phyloP scores from a whole-genome alignment of 192 early-diverging fungal genomes.

The Dissophora ornata region DNA sequence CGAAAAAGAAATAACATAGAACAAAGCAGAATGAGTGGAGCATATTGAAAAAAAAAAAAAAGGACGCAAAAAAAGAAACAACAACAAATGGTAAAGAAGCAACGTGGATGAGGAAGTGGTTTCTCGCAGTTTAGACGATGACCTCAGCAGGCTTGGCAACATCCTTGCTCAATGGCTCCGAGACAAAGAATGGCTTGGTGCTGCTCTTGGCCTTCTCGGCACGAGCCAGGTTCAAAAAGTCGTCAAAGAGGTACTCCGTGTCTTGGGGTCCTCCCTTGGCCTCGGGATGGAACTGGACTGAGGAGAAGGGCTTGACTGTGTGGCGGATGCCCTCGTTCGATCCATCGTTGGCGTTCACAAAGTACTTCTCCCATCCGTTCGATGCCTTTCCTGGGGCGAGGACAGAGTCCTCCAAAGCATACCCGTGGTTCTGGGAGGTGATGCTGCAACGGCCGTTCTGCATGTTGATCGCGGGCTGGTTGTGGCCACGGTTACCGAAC shows the following conservation, averaged over 20 bases:
- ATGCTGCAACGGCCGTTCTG: slow-evolving; percentile 84
- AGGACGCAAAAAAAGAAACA: slow-evolving; percentile 9
- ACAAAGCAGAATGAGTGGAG: neutral
- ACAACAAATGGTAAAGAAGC: slow-evolving; percentile 4
- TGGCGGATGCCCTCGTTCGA: slow-evolving; percentile 95
- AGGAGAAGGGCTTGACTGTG: slow-evolving; percentile 73
- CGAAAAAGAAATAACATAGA: neutral
- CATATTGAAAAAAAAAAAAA: slow-evolving; percentile 6
- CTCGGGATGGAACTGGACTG: slow-evolving; percentile 97
- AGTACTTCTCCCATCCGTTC: slow-evolving; percentile 89
- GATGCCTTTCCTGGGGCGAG: slow-evolving; percentile 78
- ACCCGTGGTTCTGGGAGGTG: slow-evolving; percentile 97
- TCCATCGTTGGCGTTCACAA: slow-evolving; percentile 95
- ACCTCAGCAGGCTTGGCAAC: slow-evolving; percentile 34
- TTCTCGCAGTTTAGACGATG: slow-evolving; percentile 5
- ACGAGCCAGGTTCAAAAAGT: slow-evolving; percentile 79
- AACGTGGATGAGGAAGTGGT: neutral
- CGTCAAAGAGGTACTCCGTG: slow-evolving; percentile 90
- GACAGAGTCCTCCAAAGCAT: slow-evolving; percentile 81
- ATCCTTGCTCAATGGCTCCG: slow-evolving; percentile 30
- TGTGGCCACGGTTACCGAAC: slow-evolving; percentile 97
- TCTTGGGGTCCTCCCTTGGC: slow-evolving; percentile 94
- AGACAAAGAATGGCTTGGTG: slow-evolving; percentile 32
- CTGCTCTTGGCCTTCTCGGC: slow-evolving; percentile 60
- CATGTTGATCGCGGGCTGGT: slow-evolving; percentile 90